Evolutionary conservation across 2,329 filamentous ascomycete genomes (phyloP), one percentile per base, ranked within the genome.

Genomic region (Ambrosiella xylebori): DNA sequence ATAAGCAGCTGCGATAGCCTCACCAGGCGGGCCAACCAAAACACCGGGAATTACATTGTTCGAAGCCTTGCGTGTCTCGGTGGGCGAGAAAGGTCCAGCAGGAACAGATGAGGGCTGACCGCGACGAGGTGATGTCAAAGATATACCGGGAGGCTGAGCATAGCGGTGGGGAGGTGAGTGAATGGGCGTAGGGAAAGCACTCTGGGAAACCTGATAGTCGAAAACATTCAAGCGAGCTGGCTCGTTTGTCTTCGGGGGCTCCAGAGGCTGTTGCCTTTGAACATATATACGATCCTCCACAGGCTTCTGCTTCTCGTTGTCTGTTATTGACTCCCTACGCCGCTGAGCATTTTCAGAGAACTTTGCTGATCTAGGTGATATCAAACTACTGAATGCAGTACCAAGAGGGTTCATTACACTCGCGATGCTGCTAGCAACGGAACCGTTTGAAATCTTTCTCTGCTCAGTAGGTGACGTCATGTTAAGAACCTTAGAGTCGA

Each of bases 161-260:
- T 19, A n/a, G 50, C 12, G 17, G n/a, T 8, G 12, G 6, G 73
- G 71, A 11, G 70, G 71, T 19, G 66, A 64, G 58, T 67, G 64
- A 38, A 66, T 62, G 2, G 76, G 73, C 8, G 74, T 75, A 54
- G 69, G 67, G 60, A 78, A 78, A n/a, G 73, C 73, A 64, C 76
- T 73, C 61, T 77, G 71, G 47, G 71, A 63, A 61, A 81, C 76
- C 66, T 77, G 78, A 64, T 72, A 82, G 65, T 80, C 73, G 65
- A 82, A 82, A 15, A 79, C 77, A 66, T 83, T 76, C 64, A 78
- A 41, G 11, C 39, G 8, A 35, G 17, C 17, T 66, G 59, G 6
- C 13, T 51, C 39, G n/a, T 41, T 41, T 41, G 39, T 7, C 35
- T 51, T n/a, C 3, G 47, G 47, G 12, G 13, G 45, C 8, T n/a